These are phyloP conservation scores for Tricholoma terreum DNA, from an alignment of 768 basidiomycete genomes.

Conservation along the genomic window DNA sequence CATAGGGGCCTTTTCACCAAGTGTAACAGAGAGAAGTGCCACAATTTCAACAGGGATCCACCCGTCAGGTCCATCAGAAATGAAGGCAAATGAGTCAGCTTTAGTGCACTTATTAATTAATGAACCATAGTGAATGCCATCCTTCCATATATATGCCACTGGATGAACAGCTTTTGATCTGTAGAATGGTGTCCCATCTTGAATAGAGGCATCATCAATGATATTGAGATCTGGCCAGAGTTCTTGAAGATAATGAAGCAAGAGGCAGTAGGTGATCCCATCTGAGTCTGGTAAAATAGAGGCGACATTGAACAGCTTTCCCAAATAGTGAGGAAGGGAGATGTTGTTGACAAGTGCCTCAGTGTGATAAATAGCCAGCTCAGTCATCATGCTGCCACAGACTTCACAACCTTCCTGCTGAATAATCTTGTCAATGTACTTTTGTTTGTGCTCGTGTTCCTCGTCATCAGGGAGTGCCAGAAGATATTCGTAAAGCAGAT, in stretches of 20 bases:
- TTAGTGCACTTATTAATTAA: constrained; percentile 11
- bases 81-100: constrained; percentile 14
- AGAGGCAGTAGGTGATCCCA: background rate
- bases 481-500: constrained; percentile 19
- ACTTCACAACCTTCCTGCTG: constrained; percentile 9
- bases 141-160: constrained; percentile 14
- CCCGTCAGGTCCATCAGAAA: constrained; percentile 1
- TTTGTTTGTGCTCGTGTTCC: constrained; percentile 11
- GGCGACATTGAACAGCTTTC: background rate
- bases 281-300: background rate
- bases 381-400: constrained; percentile 18
- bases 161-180: background rate
- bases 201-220: background rate
- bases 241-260: background rate
- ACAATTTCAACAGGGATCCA: constrained; percentile 7
- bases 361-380: constrained; percentile 20
- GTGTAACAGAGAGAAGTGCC: constrained; percentile 9
- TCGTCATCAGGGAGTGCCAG: background rate
- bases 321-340: background rate
- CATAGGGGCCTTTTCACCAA: constrained; percentile 10
- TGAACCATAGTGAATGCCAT: constrained; percentile 21
- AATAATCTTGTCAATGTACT: constrained; percentile 7
- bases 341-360: constrained; percentile 10
- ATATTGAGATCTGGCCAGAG: constrained; percentile 4
- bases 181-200: constrained; percentile 1